Evolutionary conservation across 805 yeast species (phyloP).

Genomic region (Brettanomyces sp.): DNA sequence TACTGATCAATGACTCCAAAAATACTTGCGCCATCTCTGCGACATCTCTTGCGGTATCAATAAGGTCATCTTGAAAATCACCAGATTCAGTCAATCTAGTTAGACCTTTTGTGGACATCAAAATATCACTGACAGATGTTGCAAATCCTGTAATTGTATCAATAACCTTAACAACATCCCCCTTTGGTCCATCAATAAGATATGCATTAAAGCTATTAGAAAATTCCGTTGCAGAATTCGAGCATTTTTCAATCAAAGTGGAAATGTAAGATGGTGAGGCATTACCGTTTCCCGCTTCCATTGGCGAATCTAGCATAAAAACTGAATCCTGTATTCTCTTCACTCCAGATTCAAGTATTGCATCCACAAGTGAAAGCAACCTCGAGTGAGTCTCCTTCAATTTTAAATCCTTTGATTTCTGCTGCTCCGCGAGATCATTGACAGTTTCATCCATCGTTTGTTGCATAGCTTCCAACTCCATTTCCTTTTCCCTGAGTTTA

Average conservation of each 20-base stretch:
- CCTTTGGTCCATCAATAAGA: conserved; percentile 65
- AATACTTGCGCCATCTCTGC: conserved; percentile 56
- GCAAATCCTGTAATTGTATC: conserved; percentile 56
- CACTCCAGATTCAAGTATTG: conserved; percentile 59
- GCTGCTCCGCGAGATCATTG: conserved; percentile 42
- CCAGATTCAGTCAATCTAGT: conserved; percentile 42
- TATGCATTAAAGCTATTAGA: conserved; percentile 68
- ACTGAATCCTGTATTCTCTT: conserved; percentile 64
- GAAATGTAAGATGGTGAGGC: conserved; percentile 62
- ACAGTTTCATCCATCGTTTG: conserved; percentile 72
- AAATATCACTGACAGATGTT: conserved; percentile 49
- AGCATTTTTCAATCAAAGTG: conserved; percentile 61
- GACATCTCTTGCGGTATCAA: conserved; percentile 40
- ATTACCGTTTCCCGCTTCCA: conserved; percentile 74
- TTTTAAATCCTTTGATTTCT: conserved; percentile 41
- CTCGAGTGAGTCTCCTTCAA: conserved; percentile 42
- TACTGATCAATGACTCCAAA: conserved; percentile 50
- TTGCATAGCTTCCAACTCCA: conserved; percentile 69
- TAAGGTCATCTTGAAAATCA: conserved; percentile 41
- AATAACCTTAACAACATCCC: conserved; percentile 55
- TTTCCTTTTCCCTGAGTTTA: conserved; percentile 55
- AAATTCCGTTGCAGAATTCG: conserved; percentile 68
- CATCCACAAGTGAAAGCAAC: conserved; percentile 50
- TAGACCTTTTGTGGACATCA: conserved; percentile 64
- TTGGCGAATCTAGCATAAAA: conserved; percentile 65